Evolutionary conservation across 345 rosid genomes (phyloP), one percentile per base, ranked within the genome.

Genomic region (Eucalyptus marginata): DNA sequence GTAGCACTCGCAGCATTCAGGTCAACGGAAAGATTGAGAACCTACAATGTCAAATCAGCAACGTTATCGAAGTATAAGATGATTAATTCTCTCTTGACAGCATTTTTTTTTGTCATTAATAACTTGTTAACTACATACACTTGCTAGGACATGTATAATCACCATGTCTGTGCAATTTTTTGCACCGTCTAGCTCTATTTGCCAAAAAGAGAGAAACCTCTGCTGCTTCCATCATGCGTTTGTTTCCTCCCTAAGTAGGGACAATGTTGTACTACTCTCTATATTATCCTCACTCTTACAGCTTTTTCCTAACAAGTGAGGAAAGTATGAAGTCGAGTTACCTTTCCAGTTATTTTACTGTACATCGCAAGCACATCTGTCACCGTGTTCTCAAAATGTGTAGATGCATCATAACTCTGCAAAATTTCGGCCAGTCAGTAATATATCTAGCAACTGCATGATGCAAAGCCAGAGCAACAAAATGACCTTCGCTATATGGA

Each of bases 281-380:
- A 40, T 76, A 76, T 76, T 76, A 76, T 76, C 47, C 84, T 40
- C 47, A 6, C 13, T 76, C 84, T 76, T 40, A 40, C 9, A 40
- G 27, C 29, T 36, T 40, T 76, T 76, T 76, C 47, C 84, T 6
- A 40, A 87, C 27, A 40, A 33, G 18, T 87, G 56, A 24, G 76
- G 52, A 49, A 29, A 17, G 49, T 40, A 49, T 13, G 1, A 47
- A n/a, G 36, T 40, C 17, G 27, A 22, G 25, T 56, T 91, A 97
- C 99, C 99, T 96, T 97, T 89, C 99, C 98, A 80, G 98, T 97
- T 86, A 97, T 96, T 92, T 91, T 95, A 87, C 91, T 92, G 91
- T 97, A 97, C 94, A 94, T 95, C 87, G 92, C 92, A 86, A 97
- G 94, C 86, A 97, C 99, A 92, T 96, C 97, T 13, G 64, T 89